Evolutionary conservation across 805 yeast species (phyloP).

Genomic region (Metschnikowia baotianmanensis): DNA sequence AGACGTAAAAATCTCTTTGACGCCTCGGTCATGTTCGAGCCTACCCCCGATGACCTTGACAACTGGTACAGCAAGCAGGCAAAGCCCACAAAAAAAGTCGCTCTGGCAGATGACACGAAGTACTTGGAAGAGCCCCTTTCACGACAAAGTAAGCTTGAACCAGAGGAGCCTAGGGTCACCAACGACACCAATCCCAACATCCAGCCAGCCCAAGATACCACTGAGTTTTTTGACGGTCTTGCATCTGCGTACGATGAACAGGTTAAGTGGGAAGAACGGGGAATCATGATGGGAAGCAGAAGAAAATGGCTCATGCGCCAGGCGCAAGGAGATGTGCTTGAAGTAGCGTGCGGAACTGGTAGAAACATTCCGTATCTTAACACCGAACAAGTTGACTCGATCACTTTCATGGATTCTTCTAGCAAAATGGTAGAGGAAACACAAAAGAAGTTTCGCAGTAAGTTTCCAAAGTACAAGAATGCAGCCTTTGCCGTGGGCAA

Average conservation of each 20-base stretch:
- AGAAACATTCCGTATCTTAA: constrained; percentile 79
- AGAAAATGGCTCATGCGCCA: constrained; percentile 79
- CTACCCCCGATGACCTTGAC: constrained; percentile 41
- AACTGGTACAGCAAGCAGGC: constrained; percentile 41
- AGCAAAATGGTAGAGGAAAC: constrained; percentile 81
- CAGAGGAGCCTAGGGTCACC: constrained; percentile 23
- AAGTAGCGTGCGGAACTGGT: constrained; percentile 96
- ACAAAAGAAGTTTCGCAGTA: constrained; percentile 63
- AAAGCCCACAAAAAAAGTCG: constrained; percentile 21
- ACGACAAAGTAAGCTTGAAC: constrained; percentile 7
- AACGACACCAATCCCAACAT: constrained; percentile 44
- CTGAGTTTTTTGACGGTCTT: constrained; percentile 69
- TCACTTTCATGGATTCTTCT: constrained; percentile 86
- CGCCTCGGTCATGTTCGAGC: constrained; percentile 35
- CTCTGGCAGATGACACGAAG: constrained; percentile 23
- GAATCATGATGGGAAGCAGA: constrained; percentile 57
- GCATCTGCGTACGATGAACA: constrained; percentile 81
- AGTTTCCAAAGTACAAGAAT: constrained; percentile 62
- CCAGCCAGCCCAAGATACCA: constrained; percentile 75
- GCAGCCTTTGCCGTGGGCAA: constrained; percentile 89
- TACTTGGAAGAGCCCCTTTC: constrained; percentile 11
- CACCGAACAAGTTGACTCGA: constrained; percentile 53
- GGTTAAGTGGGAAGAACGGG: constrained; percentile 70
- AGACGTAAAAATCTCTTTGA: constrained; percentile 37
- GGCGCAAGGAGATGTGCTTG: constrained; percentile 84